Conservation (phyloP, 2,329 filamentous ascomycete genomes). For the Colletotrichum sp. region DNA sequence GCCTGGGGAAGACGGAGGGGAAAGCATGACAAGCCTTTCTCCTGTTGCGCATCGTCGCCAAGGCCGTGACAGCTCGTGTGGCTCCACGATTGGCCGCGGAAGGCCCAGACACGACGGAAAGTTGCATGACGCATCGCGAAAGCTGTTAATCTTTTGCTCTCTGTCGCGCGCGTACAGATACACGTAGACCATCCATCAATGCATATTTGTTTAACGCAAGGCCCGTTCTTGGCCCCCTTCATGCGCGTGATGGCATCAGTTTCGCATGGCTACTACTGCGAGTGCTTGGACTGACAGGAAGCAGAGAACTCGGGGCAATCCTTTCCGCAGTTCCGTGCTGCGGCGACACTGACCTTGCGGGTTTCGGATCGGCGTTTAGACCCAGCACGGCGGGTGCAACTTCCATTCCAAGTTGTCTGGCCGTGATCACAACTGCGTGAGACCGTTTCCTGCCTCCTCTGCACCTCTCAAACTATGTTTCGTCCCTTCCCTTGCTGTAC, state of each 20-base stretch:
- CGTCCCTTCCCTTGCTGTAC: neutral
- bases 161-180: neutral
- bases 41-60: neutral
- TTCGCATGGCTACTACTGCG: neutral
- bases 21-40: neutral
- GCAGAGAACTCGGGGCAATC: neutral
- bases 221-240: neutral
- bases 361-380: neutral
- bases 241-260: neutral
- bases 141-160: neutral
- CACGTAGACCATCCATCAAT: constrained; percentile 11
- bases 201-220: neutral
- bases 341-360: neutral
- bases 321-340: neutral
- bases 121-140: neutral
- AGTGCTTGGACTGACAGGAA: neutral
- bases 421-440: neutral
- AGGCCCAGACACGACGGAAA: neutral
- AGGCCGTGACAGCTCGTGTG: neutral
- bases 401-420: neutral
- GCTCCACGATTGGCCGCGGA: neutral
- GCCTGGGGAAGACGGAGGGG: neutral
- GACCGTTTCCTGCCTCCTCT: neutral
- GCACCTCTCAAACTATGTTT: neutral
- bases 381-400: neutral